Base-by-base conservation (phyloP, 1,284 basidiomycete genomes). In the Cryptococcus sp. region DNA sequence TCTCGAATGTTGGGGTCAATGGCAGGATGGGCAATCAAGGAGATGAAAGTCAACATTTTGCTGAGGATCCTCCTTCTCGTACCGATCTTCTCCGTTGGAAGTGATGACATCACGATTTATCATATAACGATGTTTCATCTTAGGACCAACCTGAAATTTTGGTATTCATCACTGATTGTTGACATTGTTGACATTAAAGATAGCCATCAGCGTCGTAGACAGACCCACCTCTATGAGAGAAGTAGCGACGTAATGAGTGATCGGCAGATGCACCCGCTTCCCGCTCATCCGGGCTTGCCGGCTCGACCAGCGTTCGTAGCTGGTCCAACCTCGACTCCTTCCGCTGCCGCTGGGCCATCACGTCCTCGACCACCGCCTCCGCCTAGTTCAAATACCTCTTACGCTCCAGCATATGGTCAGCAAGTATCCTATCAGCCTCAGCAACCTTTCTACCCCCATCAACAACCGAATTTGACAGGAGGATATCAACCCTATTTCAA, bases 401-500 rank as follows among this genome's bases (percentile, higher is more conserved):
- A 34, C 8, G 8, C 29, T 10, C 8, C 29, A 34, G 29, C 29
- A 34, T 34, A 34, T 34, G 29, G 29, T 13, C 29, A 34, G 13
- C 29, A 34, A 34, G 29, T 10, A 13, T 13, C 29, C 29, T 34
- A 34, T 34, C 29, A 40, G 41, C 10, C 7, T 25, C 34, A 29
- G 10, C 23, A 26, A 11, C 39, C 46, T 40, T 44, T 38, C 44
- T 44, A 29, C 29, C 44, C 46, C 16, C 23, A 44, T 4, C 52
- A 57, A 51, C 56, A 52, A 49, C 46, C 54, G 15, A 57, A 57
- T 40, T 11, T 53, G 13, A 46, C 56, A 11, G 56, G 51, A 6
- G 56, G 56, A 13, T 60, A 60, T 46, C 55, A 50, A 29, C 16
- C 22, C n/a, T 49, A 43, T 37, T 52, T 47, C 52, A 50, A 53